Base-by-base conservation (phyloP, 108 stramenopile genomes). In the Stephanodiscus minutulus region DNA sequence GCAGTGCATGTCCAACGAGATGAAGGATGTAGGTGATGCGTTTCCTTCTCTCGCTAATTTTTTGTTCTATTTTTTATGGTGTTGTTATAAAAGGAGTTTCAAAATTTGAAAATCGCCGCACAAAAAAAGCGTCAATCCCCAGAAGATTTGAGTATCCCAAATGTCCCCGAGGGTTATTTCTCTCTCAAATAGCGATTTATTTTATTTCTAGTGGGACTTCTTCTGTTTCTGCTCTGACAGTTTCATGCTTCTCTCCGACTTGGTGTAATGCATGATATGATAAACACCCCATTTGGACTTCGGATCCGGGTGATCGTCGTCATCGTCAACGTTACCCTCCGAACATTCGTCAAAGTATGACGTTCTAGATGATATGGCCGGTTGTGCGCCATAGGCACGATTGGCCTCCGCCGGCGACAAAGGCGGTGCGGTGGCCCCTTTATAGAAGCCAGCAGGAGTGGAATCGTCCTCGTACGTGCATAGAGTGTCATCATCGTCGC, bases 271-370 rank as follows among this genome's bases (percentile, higher is more conserved):
- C 24, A 73, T 59, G 28, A 66, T 61, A 46, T 73, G 72, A 64
- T 73, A 62, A 27, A 80, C 68, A 10, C 72, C 79, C 79, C 79
- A 80, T 53, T 73, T 80, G 6, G 69, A 55, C 44, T 60, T 64
- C 22, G 68, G 68, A 21, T 28, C 47, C 27, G 56, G 29, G 18
- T 41, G 11, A 48, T 69, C 79, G 37, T 64, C 44, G n/a, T 71
- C 60, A 8, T 29, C 58, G 44, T 68, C 79, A 44, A 64, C 43
- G 12, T 60, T 43, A 17, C 13, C 36, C 44, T 44, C 21, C 20
- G 60, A 7, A 25, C 15, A 21, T 11, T 41, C 33, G 10, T 21
- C 22, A 61, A 64, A 64, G 3, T 47, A 15, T 24, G 64, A 47
- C 18, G 18, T 33, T 11, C 28, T 33, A 5, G 47, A 64, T 29